Evolutionary conservation across 352 stramenopile species (phyloP).

Genomic region (Stramenopiles sp.): DNA sequence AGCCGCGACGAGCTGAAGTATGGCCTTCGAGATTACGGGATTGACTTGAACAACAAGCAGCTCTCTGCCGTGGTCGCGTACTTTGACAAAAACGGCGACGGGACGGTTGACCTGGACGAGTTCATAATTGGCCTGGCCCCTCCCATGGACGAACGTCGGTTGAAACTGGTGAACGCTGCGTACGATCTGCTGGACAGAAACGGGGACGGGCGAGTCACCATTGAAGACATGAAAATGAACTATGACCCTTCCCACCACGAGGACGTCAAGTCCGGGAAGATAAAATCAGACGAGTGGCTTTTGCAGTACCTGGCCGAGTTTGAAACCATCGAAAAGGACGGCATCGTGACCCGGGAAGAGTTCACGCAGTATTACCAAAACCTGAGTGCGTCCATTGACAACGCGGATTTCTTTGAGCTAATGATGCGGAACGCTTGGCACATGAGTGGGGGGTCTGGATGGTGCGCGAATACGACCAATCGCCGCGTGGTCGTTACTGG

Average conservation of each 20-base stretch:
- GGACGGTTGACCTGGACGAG: conserved; percentile 50
- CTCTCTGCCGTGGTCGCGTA: conserved; percentile 41
- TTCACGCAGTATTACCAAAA: conserved; percentile 70
- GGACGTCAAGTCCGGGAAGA: conserved; percentile 37
- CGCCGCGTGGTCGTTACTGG: conserved; percentile 39
- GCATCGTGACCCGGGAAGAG: conserved; percentile 52
- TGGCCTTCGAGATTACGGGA: conserved; percentile 28
- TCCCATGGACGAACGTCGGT: conserved; percentile 38
- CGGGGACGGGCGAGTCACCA: conserved; percentile 36
- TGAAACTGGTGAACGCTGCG: conserved; percentile 45
- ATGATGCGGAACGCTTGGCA: conserved; percentile 52
- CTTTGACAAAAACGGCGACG: conserved; percentile 59
- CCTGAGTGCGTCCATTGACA: conserved; percentile 60
- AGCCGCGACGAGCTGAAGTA: conserved; percentile 27
- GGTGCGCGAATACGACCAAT: conserved; percentile 45
- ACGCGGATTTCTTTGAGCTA: conserved; percentile 51
- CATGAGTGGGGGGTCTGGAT: conserved; percentile 46
- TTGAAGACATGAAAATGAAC: conserved; percentile 37
- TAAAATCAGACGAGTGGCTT: conserved; percentile 34
- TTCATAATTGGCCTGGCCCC: conserved; percentile 56
- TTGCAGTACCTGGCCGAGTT: neutral
- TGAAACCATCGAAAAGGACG: conserved; percentile 37
- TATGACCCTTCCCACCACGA: conserved; percentile 46
- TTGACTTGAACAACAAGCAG: conserved; percentile 32
- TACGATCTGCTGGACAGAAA: conserved; percentile 57